Evolutionary conservation across 2,329 filamentous ascomycete genomes (phyloP).

Genomic region (Xylariales sp.): DNA sequence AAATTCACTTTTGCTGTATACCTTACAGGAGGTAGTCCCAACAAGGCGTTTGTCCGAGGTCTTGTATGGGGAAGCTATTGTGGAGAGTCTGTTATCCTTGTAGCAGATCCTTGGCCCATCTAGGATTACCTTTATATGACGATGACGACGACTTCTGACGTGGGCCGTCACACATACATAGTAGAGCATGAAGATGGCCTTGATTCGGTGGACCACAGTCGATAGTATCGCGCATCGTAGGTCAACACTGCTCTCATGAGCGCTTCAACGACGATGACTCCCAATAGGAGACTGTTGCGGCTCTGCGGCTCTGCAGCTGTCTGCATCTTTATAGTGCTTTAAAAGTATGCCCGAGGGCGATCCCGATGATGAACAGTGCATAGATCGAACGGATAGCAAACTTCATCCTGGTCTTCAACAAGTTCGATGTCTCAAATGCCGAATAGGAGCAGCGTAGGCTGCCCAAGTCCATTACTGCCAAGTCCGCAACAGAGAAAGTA

Average conservation of each 20-base stretch:
- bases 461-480: not conserved
- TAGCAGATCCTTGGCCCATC: conserved; percentile 5
- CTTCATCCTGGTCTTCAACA: no score
- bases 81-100: conserved; percentile 4
- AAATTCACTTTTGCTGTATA: not conserved
- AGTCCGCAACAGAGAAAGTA: not conserved
- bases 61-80: conserved; percentile 1
- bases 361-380: no score
- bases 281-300: no score
- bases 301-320: no score
- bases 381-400: no score
- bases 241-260: no score
- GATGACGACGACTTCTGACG: conserved; percentile 3
- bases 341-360: no score
- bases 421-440: no score
- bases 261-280: no score
- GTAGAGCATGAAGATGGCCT: no score
- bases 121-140: not conserved
- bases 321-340: no score
- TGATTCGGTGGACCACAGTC: not conserved
- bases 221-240: no score
- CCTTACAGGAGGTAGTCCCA: conserved; percentile 2
- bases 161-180: conserved; percentile 1
- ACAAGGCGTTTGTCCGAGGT: conserved; percentile 1
- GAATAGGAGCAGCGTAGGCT: not conserved